phyloP scores from a whole-genome alignment of 2,329 filamentous ascomycete species.

The Claviceps sp. region DNA sequence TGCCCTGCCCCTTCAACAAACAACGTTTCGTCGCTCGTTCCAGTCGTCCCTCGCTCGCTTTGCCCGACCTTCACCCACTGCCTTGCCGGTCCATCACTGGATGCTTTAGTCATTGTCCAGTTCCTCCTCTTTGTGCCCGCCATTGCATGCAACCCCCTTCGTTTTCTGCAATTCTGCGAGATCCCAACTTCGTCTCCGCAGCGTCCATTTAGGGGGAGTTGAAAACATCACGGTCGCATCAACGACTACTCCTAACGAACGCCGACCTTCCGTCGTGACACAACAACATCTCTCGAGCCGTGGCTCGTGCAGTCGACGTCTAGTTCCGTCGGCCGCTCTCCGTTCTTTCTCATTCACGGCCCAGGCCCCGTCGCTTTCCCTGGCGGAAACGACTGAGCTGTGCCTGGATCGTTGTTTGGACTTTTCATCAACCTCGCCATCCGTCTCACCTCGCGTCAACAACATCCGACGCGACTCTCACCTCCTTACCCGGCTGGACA shows the following conservation, averaged over 20 bases:
- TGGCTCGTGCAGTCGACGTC: not conserved
- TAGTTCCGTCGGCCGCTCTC: not conserved
- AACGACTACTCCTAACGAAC: not conserved
- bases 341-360: not conserved
- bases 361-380: slow-evolving; percentile 5
- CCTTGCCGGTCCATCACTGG: slow-evolving; percentile 10
- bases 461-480: not conserved
- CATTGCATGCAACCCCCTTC: not conserved
- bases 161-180: not conserved
- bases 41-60: slow-evolving; percentile 23
- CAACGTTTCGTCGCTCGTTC: slow-evolving; percentile 25
- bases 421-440: not conserved
- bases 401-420: not conserved
- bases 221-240: not conserved
- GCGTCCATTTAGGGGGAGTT: not conserved
- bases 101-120: not conserved
- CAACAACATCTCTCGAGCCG: not conserved
- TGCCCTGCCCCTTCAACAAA: slow-evolving; percentile 22
- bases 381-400: slow-evolving; percentile 15
- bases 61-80: slow-evolving; percentile 14
- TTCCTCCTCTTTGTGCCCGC: slow-evolving; percentile 1
- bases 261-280: not conserved
- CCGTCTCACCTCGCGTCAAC: not conserved
- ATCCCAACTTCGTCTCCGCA: not conserved
- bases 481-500: not conserved